Percentiles rank a stretch among this genome's conserved stretches.
Evolutionary conservation across 139 green algal genomes (phyloP).

Genomic region (Picochlorum sp.): DNA sequence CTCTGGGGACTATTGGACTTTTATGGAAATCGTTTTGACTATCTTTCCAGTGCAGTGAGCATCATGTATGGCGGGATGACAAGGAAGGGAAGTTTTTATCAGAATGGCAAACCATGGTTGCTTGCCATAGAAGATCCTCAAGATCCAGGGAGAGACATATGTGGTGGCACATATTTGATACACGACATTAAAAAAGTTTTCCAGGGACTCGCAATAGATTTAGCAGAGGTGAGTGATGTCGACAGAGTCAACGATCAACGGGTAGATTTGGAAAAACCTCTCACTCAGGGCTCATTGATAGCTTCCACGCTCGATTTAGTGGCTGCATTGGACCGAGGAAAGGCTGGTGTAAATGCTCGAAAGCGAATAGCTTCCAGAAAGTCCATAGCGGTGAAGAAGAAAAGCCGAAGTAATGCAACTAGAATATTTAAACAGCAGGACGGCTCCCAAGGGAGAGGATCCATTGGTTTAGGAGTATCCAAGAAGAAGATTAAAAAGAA

Average conservation of each 20-base stretch:
- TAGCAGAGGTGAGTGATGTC: conserved; percentile 30
- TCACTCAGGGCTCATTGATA: conserved; percentile 7
- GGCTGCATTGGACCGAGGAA: conserved; percentile 17
- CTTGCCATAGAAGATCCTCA: conserved; percentile 54
- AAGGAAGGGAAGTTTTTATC: conserved; percentile 37
- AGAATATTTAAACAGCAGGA: background rate
- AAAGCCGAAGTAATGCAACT: background rate
- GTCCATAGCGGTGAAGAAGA: background rate
- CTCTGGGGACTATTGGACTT: conserved; percentile 48
- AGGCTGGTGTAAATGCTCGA: too few relatives aligned
- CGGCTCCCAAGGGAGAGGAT: background rate
- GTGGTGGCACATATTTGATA: conserved; percentile 34
- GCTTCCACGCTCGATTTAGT: conserved; percentile 13
- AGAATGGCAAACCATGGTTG: conserved; percentile 22
- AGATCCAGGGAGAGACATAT: conserved; percentile 45
- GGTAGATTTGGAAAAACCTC: background rate
- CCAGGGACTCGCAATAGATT: conserved; percentile 12
- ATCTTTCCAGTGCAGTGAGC: conserved; percentile 37
- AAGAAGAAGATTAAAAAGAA: background rate
- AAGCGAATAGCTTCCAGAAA: background rate
- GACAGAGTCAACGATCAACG: conserved; percentile 14
- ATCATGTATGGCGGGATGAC: conserved; percentile 44
- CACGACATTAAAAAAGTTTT: conserved; percentile 18
- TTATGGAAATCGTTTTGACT: conserved; percentile 45
- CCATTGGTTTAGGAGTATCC: background rate